phyloP scores from a whole-genome alignment of 495 filamentous ascomycete genomes.

The Penicillium crystallinum region DNA sequence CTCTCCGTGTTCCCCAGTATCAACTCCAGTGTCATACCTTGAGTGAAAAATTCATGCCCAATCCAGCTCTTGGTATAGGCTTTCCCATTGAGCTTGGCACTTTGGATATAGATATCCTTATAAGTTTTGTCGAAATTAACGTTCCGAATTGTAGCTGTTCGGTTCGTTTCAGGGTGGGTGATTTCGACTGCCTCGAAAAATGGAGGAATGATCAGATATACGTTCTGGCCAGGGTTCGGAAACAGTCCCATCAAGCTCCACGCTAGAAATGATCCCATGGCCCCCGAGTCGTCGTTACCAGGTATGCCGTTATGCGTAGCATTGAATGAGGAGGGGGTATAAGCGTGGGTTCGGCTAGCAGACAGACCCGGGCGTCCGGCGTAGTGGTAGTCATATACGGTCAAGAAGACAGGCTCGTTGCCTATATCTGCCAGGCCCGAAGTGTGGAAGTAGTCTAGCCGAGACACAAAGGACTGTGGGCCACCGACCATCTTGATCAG shows the following conservation, averaged over 20 bases:
- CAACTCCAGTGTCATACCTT: constrained; percentile 64
- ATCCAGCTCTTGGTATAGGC: constrained; percentile 68
- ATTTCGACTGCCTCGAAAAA: constrained; percentile 62
- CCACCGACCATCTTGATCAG: constrained; percentile 59
- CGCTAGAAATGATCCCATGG: constrained; percentile 55
- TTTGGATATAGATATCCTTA: constrained; percentile 62
- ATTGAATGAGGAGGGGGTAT: constrained; percentile 61
- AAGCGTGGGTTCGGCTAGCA: constrained; percentile 53
- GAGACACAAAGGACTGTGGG: constrained; percentile 49
- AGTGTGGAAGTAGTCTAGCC: constrained; percentile 64
- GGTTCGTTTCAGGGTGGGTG: constrained; percentile 53
- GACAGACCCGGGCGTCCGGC: constrained; percentile 63
- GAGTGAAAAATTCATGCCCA: constrained; percentile 66
- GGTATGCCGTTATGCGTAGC: constrained; percentile 56
- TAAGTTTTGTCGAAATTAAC: constrained; percentile 55
- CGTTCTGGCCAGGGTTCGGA: constrained; percentile 56
- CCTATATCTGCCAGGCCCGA: constrained; percentile 62
- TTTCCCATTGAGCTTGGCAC: constrained; percentile 60
- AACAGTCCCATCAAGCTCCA: constrained; percentile 60
- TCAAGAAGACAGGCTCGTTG: constrained; percentile 68
- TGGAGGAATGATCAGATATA: constrained; percentile 66
- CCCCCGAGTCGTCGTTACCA: constrained; percentile 62
- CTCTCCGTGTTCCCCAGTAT: constrained; percentile 61
- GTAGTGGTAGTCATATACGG: constrained; percentile 69
- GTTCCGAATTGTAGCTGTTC: constrained; percentile 56